Evolutionary conservation across 2,329 filamentous ascomycete genomes (phyloP).

Genomic region (Paraphoma sp.): DNA sequence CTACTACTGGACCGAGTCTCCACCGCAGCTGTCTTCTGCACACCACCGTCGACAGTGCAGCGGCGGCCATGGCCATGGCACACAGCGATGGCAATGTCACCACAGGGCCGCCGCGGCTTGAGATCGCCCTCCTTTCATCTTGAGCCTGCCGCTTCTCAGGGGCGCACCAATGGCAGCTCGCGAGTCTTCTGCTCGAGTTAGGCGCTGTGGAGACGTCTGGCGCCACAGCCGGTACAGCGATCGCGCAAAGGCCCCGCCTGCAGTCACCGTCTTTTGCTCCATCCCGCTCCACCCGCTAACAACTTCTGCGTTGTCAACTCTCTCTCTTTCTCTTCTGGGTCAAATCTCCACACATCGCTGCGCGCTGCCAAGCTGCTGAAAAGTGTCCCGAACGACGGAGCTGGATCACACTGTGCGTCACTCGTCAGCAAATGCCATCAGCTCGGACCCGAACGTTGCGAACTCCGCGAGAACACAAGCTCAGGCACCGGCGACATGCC

Average conservation of each 20-base stretch:
- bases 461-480: not conserved
- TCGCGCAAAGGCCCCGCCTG: not conserved
- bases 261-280: conserved; percentile 10
- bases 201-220: conserved; percentile 11
- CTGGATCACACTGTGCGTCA: no score
- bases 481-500: not conserved
- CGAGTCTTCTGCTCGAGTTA: not conserved
- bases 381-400: not conserved
- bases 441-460: not conserved
- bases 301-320: conserved; percentile 2
- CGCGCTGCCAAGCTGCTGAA: not conserved
- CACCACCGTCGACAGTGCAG: not conserved
- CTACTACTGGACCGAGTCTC: no score
- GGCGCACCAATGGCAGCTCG: conserved; percentile 14
- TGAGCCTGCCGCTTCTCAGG: conserved; percentile 16
- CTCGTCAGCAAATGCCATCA: no score
- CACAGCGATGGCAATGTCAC: conserved; percentile 22
- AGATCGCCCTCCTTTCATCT: conserved; percentile 31
- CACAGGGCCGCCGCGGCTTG: conserved; percentile 14
- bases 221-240: conserved; percentile 18
- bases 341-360: not conserved
- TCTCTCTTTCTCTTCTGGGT: no score
- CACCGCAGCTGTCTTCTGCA: not conserved
- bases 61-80: not conserved
- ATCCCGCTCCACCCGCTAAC: conserved; percentile 2